Evolutionary conservation across 2,329 filamentous ascomycete species (phyloP), one percentile per base, ranked within the genome.

Genomic region (Blastomyces silverae): DNA sequence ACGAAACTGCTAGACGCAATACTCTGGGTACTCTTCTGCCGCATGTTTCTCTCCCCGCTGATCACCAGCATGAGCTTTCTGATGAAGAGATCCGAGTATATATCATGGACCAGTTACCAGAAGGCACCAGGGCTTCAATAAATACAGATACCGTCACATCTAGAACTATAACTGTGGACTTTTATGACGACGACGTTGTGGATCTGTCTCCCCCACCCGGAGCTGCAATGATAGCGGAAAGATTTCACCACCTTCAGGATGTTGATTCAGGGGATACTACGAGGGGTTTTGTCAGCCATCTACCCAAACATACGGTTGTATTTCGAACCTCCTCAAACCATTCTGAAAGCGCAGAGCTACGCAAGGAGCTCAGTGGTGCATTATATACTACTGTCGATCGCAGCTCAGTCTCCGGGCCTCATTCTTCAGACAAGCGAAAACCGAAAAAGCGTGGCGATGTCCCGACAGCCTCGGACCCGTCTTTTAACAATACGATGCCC

Each of bases 221-320:
- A 4, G 80, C 78, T 1, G 77, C 76, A 64, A 76, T 81, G 72
- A 70, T 81, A 52, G 78, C 78, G 62, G 79, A 81, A 69, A 74
- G 74, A 39, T 76, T 79, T 57, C 67, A 83, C 80, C 67, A 83
- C 79, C 66, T 85, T 81, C 70, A 84, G 75, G 70, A 76, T 80
- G 37, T 77, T 74, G 52, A 81, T 71, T 20, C 81, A 78, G 42
- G 76, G 74, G 28, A 75, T 80, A 42, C 73, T 53, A 44, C 62
- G 11, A 56, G 31, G 15, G 34, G 44, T 11, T 39, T 58, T 13
- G 66, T 69, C 22, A 66, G 60, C 17, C 64, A 64, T 39, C 64
- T 71, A 37, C 79, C 78, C 25, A 79, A 73, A 52, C 79, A 81
- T 66, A 80, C 78, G 1, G 71, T 81, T 44, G 76, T 81, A 7